phyloP scores from a whole-genome alignment of 805 yeast genomes.

The Geotrichum ghanense region DNA sequence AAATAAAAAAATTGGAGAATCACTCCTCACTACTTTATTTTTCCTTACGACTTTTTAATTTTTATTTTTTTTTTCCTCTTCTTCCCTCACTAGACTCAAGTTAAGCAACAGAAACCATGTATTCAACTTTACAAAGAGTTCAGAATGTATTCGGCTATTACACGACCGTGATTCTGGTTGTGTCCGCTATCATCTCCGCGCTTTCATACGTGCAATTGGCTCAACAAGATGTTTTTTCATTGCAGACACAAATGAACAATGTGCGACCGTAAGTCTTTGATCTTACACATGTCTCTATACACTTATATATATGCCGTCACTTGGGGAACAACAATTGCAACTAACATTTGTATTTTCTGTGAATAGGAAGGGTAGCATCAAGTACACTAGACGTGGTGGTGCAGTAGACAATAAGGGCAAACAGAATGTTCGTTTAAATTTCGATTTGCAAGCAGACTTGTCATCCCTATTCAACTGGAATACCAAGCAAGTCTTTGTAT shows the following conservation, averaged over 20 bases:
- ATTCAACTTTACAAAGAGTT: slow-evolving; percentile 23
- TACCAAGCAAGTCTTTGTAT: slow-evolving; percentile 90
- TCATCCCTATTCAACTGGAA: slow-evolving; percentile 87
- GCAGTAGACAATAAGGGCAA: slow-evolving; percentile 54
- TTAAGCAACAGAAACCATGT: slow-evolving; percentile 16
- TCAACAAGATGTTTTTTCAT: slow-evolving; percentile 16
- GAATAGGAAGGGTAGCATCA: slow-evolving; percentile 17
- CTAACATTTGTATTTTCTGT: slow-evolving; percentile 3
- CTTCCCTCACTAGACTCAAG: not conserved
- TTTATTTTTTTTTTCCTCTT: not conserved
- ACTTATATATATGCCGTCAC: not conserved
- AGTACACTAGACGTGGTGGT: slow-evolving; percentile 55
- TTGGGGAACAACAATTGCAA: not conserved
- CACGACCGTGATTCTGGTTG: slow-evolving; percentile 21
- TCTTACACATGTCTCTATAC: no score
- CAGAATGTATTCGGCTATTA: slow-evolving; percentile 25
- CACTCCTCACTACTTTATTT: no score
- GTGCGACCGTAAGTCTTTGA: slow-evolving; percentile 8
- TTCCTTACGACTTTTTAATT: no score
- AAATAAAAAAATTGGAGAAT: no score
- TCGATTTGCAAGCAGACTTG: slow-evolving; percentile 66
- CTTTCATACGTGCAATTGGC: slow-evolving; percentile 18
- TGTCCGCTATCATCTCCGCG: slow-evolving; percentile 21
- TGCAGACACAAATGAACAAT: slow-evolving; percentile 16
- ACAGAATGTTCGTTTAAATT: slow-evolving; percentile 60